A percentile compares a stretch with the other conserved stretches of the same genome.
Conservation (phyloP, 176 grass and related monocot genomes). For the Zoysia pacifica region DNA sequence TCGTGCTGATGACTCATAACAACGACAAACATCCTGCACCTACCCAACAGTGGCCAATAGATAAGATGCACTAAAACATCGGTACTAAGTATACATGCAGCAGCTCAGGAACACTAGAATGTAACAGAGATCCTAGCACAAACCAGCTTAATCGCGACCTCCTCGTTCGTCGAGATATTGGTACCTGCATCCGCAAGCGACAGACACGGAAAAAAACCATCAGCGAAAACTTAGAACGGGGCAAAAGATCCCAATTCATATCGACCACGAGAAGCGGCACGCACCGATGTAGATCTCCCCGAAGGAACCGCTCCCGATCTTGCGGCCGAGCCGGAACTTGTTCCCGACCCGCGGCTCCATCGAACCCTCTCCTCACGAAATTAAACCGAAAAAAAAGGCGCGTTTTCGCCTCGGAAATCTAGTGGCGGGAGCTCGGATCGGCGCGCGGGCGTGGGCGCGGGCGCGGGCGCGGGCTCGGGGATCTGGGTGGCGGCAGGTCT, state of each 20-base stretch:
- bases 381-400: neutral
- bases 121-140: slow-evolving; percentile 44
- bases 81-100: neutral
- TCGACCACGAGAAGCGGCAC: slow-evolving; percentile 12
- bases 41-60: neutral
- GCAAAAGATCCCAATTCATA: neutral
- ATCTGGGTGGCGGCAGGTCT: neutral
- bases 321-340: slow-evolving; percentile 93
- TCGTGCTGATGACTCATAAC: neutral
- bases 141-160: slow-evolving; percentile 98
- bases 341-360: slow-evolving; percentile 97
- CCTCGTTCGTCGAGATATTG: slow-evolving; percentile 97
- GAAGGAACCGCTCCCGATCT: slow-evolving; percentile 98
- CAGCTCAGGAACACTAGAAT: neutral
- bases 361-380: slow-evolving; percentile 15
- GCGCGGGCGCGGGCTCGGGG: neutral
- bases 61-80: neutral
- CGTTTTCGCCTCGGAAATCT: slow-evolving; percentile 41
- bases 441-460: neutral
- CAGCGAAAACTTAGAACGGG: slow-evolving; percentile 7
- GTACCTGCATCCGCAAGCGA: slow-evolving; percentile 57
- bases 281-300: slow-evolving; percentile 98
- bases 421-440: slow-evolving; percentile 34
- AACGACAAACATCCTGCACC: neutral
- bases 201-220: slow-evolving; percentile 12